Evolutionary conservation across 352 stramenopile genomes (phyloP).

Genomic region (Phytophthora tubulina): DNA sequence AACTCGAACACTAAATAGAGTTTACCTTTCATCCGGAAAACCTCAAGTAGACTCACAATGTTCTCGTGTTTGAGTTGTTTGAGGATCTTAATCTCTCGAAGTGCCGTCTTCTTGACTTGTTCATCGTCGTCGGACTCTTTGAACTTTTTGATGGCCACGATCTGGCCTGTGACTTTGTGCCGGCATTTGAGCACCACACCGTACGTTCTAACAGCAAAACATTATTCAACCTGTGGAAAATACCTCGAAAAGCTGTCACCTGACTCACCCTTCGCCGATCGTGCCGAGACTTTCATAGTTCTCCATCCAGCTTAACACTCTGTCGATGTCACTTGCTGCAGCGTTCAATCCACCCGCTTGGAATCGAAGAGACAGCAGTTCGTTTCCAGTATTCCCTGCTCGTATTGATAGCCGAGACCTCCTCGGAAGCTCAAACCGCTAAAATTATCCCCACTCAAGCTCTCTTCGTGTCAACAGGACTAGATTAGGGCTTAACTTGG

Average conservation of each 20-base stretch:
- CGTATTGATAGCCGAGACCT: conserved; percentile 40
- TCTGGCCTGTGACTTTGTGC: conserved; percentile 82
- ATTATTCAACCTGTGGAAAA: neutral
- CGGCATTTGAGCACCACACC: conserved; percentile 90
- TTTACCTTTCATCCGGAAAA: conserved; percentile 88
- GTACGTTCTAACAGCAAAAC: conserved; percentile 63
- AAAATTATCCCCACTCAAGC: conserved; percentile 33
- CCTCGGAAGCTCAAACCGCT: conserved; percentile 7
- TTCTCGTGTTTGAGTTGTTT: conserved; percentile 91
- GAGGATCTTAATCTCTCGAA: conserved; percentile 88
- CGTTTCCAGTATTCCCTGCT: conserved; percentile 33
- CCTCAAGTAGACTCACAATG: conserved; percentile 88
- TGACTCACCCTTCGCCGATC: conserved; percentile 85
- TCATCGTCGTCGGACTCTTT: conserved; percentile 92
- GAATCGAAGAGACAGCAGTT: conserved; percentile 37
- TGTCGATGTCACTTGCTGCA: conserved; percentile 16
- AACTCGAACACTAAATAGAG: conserved; percentile 92
- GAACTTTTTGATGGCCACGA: conserved; percentile 94
- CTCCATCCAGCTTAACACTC: conserved; percentile 60
- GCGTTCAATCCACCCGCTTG: conserved; percentile 13
- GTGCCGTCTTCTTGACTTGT: conserved; percentile 89
- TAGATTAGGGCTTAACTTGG: no score
- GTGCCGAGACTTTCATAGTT: conserved; percentile 91
- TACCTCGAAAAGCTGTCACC: neutral
- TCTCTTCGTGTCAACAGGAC: no score